A percentile compares a stretch with the other conserved stretches of the same genome.
Evolutionary conservation across 2,329 filamentous ascomycete species (phyloP).

Genomic region (Helminthosporium solani): DNA sequence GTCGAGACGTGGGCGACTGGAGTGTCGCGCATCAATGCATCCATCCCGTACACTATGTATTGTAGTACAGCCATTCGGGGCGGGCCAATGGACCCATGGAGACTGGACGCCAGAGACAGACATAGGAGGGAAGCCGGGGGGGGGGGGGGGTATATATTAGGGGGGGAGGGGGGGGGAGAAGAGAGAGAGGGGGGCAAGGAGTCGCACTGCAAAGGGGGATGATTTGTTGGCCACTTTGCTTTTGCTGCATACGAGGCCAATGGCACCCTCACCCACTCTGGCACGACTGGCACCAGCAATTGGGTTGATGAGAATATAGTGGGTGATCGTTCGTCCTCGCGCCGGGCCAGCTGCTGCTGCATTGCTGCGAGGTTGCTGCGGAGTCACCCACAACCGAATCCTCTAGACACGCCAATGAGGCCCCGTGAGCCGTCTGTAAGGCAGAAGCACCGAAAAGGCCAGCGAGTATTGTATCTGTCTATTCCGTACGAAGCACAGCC

Average conservation of each 20-base stretch:
- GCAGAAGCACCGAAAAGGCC: neutral
- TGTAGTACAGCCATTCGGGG: constrained; percentile 13
- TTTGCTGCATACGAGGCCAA: constrained; percentile 4
- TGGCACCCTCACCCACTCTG: too few species aligned
- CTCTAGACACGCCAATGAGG: neutral
- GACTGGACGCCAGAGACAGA: too few species aligned
- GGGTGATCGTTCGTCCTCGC: constrained; percentile 1
- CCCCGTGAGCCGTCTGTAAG: neutral
- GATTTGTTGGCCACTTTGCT: too few species aligned
- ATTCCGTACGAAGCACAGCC: too few species aligned
- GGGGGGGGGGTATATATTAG: too few species aligned
- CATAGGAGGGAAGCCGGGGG: too few species aligned
- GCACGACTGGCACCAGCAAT: constrained; percentile 10
- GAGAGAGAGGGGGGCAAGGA: too few species aligned
- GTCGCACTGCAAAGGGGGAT: too few species aligned
- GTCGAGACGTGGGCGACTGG: constrained; percentile 13
- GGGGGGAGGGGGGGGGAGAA: too few species aligned
- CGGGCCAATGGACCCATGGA: constrained; percentile 17
- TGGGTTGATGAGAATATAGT: constrained; percentile 3
- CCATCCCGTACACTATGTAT: too few species aligned
- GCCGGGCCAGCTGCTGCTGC: neutral
- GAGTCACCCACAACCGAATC: constrained; percentile 9
- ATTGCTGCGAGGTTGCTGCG: constrained; percentile 3
- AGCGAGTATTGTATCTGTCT: too few species aligned
- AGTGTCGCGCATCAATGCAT: constrained; percentile 22